A percentile compares a stretch with the other conserved stretches of the same genome.
Evolutionary conservation across 1,284 basidiomycete species (phyloP).

Genomic region (Fomitopsis schrenkii): DNA sequence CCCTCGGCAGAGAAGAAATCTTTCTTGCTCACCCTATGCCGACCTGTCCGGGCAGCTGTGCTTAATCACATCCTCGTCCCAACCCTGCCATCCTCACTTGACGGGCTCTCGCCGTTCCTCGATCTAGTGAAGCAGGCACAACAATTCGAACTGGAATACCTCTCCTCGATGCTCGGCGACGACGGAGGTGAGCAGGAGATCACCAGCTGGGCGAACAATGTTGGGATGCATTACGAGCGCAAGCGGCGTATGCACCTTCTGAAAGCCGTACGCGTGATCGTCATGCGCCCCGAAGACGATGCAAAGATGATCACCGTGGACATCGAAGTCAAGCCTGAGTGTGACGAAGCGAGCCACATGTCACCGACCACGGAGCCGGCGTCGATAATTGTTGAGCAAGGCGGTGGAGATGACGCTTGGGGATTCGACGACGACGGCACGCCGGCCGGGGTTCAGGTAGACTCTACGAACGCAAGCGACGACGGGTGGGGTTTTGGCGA

Average conservation of each 20-base stretch:
- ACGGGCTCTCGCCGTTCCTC: conserved; percentile 59
- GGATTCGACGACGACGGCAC: conserved; percentile 26
- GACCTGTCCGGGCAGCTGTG: conserved; percentile 53
- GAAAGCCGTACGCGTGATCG: conserved; percentile 47
- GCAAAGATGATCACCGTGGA: conserved; percentile 33
- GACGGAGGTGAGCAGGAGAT: conserved; percentile 47
- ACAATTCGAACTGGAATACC: conserved; percentile 54
- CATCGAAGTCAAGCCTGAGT: conserved; percentile 15
- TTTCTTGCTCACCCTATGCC: conserved; percentile 52
- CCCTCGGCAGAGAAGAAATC: conserved; percentile 38
- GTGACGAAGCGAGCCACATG: conserved; percentile 2
- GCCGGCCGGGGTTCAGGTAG: conserved; percentile 8
- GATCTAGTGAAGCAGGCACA: conserved; percentile 49
- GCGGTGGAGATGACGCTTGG: conserved; percentile 33
- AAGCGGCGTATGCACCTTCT: conserved; percentile 61
- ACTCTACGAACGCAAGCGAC: conserved; percentile 26
- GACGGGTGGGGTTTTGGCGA: conserved; percentile 60
- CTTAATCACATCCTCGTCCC: conserved; percentile 65
- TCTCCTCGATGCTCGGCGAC: conserved; percentile 48
- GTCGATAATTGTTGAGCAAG: conserved; percentile 12
- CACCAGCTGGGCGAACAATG: conserved; percentile 56
- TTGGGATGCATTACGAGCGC: conserved; percentile 70
- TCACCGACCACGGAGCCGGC: not conserved
- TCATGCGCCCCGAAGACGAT: conserved; percentile 33
- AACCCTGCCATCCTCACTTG: conserved; percentile 58